Evolutionary conservation across 2,329 filamentous ascomycete species (phyloP).

Genomic region (Fusarium sp.): DNA sequence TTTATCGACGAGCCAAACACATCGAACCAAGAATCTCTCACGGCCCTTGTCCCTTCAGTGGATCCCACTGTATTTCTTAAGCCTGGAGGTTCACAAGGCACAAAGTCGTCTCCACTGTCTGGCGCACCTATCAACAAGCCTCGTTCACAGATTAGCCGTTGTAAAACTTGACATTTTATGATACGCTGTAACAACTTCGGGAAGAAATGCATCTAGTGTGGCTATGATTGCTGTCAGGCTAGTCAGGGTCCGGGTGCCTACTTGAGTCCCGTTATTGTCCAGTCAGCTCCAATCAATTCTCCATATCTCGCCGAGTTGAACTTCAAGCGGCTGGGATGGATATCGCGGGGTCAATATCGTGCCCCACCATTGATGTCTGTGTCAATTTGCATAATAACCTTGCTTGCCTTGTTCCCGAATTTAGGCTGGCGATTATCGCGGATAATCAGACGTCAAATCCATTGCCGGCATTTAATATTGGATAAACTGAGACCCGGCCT

Average conservation of each 20-base stretch:
- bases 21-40: conserved; percentile 14
- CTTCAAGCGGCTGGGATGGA: conserved; percentile 8
- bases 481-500: background rate
- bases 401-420: conserved; percentile 1
- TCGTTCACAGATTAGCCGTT: conserved; percentile 29
- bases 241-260: conserved; percentile 13
- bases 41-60: conserved; percentile 29
- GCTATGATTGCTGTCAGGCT: conserved; percentile 8
- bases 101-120: conserved; percentile 28
- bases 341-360: conserved; percentile 16
- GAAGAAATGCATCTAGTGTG: conserved; percentile 9
- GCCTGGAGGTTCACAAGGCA: conserved; percentile 29
- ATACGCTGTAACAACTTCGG: conserved; percentile 7
- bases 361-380: conserved; percentile 19
- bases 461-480: background rate
- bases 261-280: conserved; percentile 20
- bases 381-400: background rate
- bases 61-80: conserved; percentile 15
- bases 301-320: conserved; percentile 5
- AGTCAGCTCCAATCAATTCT: conserved; percentile 12
- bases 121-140: conserved; percentile 34
- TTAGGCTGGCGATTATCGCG: conserved; percentile 21
- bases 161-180: conserved; percentile 7
- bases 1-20: conserved; percentile 34
- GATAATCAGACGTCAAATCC: background rate